Evolutionary conservation across 1,284 basidiomycete species (phyloP).

Genomic region (Neonothopanus nambi): DNA sequence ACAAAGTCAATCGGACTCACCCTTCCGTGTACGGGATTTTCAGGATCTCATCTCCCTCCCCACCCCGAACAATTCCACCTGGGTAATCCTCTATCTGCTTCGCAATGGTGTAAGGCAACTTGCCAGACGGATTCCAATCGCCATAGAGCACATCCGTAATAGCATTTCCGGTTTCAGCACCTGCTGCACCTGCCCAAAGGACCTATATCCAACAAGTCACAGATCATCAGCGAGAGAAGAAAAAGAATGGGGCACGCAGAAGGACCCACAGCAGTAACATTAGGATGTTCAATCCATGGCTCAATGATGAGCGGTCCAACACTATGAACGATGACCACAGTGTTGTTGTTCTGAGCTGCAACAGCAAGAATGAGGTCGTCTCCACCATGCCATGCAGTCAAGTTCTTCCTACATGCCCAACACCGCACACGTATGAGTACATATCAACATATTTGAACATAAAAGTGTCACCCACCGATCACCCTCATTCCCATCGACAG

Average conservation of each 20-base stretch:
- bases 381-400: constrained; percentile 80
- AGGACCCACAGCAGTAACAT: constrained; percentile 50
- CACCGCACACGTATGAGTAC: background rate
- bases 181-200: constrained; percentile 69
- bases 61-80: constrained; percentile 54
- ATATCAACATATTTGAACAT: background rate
- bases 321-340: constrained; percentile 79
- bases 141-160: constrained; percentile 76
- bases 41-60: constrained; percentile 40
- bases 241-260: no score
- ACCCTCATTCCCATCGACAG: constrained; percentile 73
- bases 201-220: constrained; percentile 30
- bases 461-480: constrained; percentile 49
- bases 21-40: constrained; percentile 64
- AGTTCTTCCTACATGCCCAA: constrained; percentile 55
- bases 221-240: background rate
- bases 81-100: constrained; percentile 67
- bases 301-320: constrained; percentile 77
- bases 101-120: constrained; percentile 82
- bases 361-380: constrained; percentile 63
- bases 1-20: no score
- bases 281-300: constrained; percentile 77
- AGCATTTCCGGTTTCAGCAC: constrained; percentile 78
- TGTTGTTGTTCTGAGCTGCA: constrained; percentile 70
- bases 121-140: constrained; percentile 70